Percentiles rank a stretch among this genome's conserved stretches.
phyloP scores from a whole-genome alignment of 1,139 yeast genomes.

The Candida sp. region DNA sequence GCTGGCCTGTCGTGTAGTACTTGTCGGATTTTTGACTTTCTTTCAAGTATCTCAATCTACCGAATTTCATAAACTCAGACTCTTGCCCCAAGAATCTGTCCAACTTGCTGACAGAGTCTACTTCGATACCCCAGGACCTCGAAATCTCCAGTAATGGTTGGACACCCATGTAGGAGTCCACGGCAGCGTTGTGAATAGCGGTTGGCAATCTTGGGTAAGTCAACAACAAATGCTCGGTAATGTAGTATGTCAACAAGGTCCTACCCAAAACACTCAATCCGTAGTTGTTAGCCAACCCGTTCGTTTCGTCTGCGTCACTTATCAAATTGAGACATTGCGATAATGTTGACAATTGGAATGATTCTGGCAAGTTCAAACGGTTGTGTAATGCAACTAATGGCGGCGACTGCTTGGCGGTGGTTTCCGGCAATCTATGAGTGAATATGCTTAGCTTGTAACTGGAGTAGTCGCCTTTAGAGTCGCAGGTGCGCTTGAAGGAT shows the following conservation, averaged over 20 bases:
- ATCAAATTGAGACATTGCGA: conserved; percentile 74
- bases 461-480: conserved; percentile 39
- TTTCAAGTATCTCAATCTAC: conserved; percentile 61
- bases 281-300: conserved; percentile 68
- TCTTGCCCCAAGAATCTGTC: conserved; percentile 74
- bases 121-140: conserved; percentile 86
- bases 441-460: conserved; percentile 45
- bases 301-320: conserved; percentile 27
- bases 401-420: conserved; percentile 60
- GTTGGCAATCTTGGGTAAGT: conserved; percentile 92
- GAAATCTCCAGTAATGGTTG: conserved; percentile 69
- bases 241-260: conserved; percentile 74
- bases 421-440: conserved; percentile 53
- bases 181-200: conserved; percentile 73
- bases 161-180: conserved; percentile 73
- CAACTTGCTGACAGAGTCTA: conserved; percentile 65
- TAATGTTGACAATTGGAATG: conserved; percentile 66
- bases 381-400: conserved; percentile 80
- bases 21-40: conserved; percentile 28
- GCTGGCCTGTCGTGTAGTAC: conserved; percentile 25
- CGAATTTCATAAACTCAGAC: conserved; percentile 64
- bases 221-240: conserved; percentile 71
- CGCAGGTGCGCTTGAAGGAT: conserved; percentile 34
- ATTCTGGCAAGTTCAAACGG: conserved; percentile 65
- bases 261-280: conserved; percentile 85